These are phyloP conservation scores for Toxicodendron radicans DNA, from an alignment of 345 rosid genomes.

Conservation along the genomic window DNA sequence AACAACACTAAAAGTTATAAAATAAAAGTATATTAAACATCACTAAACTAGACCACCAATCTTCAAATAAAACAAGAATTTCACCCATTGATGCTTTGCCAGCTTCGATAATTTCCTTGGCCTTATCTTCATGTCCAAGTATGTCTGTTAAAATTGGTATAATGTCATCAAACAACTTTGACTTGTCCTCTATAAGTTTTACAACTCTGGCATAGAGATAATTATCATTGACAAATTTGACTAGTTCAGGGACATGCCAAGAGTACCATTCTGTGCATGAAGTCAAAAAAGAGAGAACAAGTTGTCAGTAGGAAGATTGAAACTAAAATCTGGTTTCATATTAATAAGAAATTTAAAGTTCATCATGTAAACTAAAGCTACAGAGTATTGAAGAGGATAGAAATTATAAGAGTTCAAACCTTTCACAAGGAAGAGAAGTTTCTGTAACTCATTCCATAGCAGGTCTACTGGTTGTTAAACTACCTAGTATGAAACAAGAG, in stretches of 20 bases:
- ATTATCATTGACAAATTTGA: slow-evolving; percentile 91
- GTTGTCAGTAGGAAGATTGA: slow-evolving; percentile 2
- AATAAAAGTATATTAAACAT: too few species aligned
- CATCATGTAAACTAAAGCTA: too few species aligned
- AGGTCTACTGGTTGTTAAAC: too few species aligned
- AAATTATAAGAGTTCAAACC: too few species aligned
- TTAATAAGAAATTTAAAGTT: too few species aligned
- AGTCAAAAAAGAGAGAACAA: slow-evolving; percentile 12
- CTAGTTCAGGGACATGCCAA: slow-evolving; percentile 96
- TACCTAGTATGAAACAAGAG: too few species aligned
- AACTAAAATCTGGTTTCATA: background rate
- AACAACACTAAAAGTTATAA: too few species aligned
- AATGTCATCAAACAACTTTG: slow-evolving; percentile 61
- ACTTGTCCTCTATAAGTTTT: slow-evolving; percentile 69
- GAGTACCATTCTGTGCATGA: slow-evolving; percentile 94
- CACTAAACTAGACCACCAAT: too few species aligned
- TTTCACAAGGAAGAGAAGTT: too few species aligned
- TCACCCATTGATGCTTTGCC: slow-evolving; percentile 98
- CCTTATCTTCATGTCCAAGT: slow-evolving; percentile 90
- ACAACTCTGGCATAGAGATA: slow-evolving; percentile 78
- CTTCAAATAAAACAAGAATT: slow-evolving; percentile 10
- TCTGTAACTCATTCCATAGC: too few species aligned
- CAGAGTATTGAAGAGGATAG: too few species aligned
- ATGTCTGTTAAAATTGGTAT: slow-evolving; percentile 61
- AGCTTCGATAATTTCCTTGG: slow-evolving; percentile 85